Percentiles rank a stretch among this genome's conserved stretches.
phyloP scores from a whole-genome alignment of 2,329 filamentous ascomycete species.

The Stenocarpella maydis region DNA sequence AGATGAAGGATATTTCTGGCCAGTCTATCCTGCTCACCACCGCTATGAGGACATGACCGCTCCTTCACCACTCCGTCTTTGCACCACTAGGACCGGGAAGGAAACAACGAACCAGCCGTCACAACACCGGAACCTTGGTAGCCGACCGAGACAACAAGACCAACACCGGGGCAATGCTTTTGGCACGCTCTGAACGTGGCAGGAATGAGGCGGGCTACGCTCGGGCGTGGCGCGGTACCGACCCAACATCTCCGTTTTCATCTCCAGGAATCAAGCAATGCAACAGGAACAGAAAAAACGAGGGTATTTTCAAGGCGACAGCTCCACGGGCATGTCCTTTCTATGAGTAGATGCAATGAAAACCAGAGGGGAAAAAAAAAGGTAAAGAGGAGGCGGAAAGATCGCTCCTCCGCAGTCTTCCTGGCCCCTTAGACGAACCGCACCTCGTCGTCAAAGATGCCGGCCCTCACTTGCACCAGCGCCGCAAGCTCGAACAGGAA shows the following conservation, averaged over 20 bases:
- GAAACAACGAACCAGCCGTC: constrained; percentile 2
- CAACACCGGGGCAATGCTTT: constrained; percentile 22
- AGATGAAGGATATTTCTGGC: constrained; percentile 3
- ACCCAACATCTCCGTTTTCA: not conserved
- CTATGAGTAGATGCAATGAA: not conserved
- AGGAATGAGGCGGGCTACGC: not conserved
- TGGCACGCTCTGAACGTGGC: not conserved
- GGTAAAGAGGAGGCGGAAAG: not conserved
- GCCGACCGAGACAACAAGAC: constrained; percentile 7
- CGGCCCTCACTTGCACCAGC: constrained; percentile 76
- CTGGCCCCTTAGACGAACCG: constrained; percentile 57
- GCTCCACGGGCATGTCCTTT: constrained; percentile 1
- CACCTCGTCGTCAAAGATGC: constrained; percentile 76
- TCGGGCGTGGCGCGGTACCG: too few relatives aligned
- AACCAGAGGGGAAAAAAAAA: not conserved
- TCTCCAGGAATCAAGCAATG: constrained; percentile 8
- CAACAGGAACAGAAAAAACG: constrained; percentile 5
- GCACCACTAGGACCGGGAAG: not conserved
- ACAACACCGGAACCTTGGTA: not conserved
- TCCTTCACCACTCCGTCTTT: not conserved
- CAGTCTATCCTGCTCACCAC: constrained; percentile 2
- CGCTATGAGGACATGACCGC: not conserved
- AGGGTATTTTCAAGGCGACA: constrained; percentile 13
- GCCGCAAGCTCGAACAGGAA: constrained; percentile 82
- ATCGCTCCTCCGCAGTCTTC: not conserved